Percentiles rank a stretch among this genome's conserved stretches.
These are phyloP conservation scores for Alternaria consortialis DNA, from an alignment of 2,329 filamentous ascomycete genomes.

Conservation along the genomic window DNA sequence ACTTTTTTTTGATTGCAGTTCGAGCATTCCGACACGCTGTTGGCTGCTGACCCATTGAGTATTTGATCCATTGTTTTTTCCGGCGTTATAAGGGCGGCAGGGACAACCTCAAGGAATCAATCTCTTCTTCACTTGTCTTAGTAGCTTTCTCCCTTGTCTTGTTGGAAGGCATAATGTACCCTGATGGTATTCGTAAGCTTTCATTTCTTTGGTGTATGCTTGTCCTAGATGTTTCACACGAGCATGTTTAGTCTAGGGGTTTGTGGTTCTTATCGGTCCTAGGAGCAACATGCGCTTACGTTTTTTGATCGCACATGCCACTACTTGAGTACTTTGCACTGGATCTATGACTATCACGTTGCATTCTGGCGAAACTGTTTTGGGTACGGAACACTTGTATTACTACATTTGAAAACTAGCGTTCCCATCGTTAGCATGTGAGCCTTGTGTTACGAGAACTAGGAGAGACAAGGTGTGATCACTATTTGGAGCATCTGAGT, in stretches of 20 bases:
- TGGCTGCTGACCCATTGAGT: not conserved
- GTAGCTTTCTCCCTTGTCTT: constrained; percentile 4
- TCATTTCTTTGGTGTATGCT: not conserved
- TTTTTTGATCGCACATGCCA: not conserved
- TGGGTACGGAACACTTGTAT: constrained; percentile 10
- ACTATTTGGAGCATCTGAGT: not conserved
- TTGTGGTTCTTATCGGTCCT: not conserved
- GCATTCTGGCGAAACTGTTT: not conserved
- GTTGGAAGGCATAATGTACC: not conserved
- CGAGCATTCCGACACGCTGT: not conserved
- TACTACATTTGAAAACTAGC: not conserved
- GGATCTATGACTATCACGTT: not conserved
- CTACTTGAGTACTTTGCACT: not conserved
- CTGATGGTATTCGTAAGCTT: not conserved
- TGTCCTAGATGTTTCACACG: constrained; percentile 5
- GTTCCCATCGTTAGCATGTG: not conserved
- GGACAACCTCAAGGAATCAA: constrained; percentile 14
- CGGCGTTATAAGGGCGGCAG: constrained; percentile 14
- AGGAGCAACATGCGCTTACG: not conserved
- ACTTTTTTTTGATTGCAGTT: not conserved
- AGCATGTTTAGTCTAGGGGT: constrained; percentile 11
- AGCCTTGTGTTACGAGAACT: not conserved
- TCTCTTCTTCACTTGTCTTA: constrained; percentile 22
- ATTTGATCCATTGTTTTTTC: not conserved
- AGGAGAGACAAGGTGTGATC: not conserved